These are phyloP conservation scores for Flaveria bidentis DNA, from an alignment of 129 eudicot species.

Conservation along the genomic window DNA sequence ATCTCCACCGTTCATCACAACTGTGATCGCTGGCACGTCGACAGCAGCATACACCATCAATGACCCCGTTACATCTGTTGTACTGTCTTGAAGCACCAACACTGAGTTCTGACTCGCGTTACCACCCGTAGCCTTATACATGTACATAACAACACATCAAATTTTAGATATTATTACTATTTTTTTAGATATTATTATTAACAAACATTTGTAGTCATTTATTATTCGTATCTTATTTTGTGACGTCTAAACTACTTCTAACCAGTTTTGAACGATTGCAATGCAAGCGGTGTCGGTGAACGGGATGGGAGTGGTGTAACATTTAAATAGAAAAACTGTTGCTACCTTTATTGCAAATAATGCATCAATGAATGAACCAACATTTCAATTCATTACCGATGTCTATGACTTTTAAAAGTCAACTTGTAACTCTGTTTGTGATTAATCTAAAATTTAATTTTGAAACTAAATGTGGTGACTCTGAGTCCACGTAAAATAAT, in stretches of 20 bases:
- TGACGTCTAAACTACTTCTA: no score
- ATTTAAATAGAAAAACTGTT: conserved; percentile 9
- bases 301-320: background rate
- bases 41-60: conserved; percentile 65
- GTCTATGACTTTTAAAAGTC: conserved; percentile 25
- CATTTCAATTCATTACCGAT: background rate
- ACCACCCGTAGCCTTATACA: conserved; percentile 52
- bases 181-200: no score
- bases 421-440: background rate
- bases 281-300: background rate
- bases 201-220: no score
- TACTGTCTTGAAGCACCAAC: conserved; percentile 73
- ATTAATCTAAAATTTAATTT: conserved; percentile 4
- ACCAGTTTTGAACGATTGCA: no score
- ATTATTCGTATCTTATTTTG: no score
- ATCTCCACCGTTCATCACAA: conserved; percentile 71
- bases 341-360: conserved; percentile 7
- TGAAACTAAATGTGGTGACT: conserved; percentile 12
- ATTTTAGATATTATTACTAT: no score
- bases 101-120: conserved; percentile 46
- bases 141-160: background rate
- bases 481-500: background rate
- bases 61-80: conserved; percentile 57
- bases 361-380: conserved; percentile 19
- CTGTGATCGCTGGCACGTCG: conserved; percentile 47